Base-by-base conservation (phyloP, 2,329 filamentous ascomycete species). In the Xylaria sp. region DNA sequence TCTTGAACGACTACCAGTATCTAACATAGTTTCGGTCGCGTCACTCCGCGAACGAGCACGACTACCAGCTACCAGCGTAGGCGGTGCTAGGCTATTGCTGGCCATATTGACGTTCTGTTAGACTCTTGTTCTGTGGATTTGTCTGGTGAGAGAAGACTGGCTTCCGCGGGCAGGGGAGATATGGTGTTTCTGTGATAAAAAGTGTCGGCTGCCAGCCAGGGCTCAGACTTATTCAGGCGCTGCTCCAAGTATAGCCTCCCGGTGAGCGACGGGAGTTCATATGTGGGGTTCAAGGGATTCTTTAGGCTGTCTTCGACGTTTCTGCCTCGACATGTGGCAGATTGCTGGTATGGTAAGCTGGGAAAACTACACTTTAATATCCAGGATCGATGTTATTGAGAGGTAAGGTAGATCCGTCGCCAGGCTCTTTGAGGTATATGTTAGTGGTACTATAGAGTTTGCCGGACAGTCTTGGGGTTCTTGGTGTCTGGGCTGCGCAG, bases 61-160 rank as follows among this genome's bases (percentile, higher is more conserved):
- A 46, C 76, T 78, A 63, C 78, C 76, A 37, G 78, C 69, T 23
- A 65, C 72, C 32, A 79, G 69, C 32, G 69, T 70, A 48, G 78
- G 76, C 50, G 77, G 77, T 46, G 77, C 75, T 20, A 79, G 69
- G 67, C 67, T 77, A 60, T 72, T 71, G 58, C 61, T 66, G 46
- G 75, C 72, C 75, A 77, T 77, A 56, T 39, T 10, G 62, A n/a
- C 5, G 25, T 44, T 37, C 3, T 54, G 13, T 63, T 13, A 18
- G 46, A 51, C 56, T 18, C 18, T n/a, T 54, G 3, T 18, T 56
- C n/a, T n/a, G 37, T 37, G 37, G 37, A 52, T 55, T 32, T 64
- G 41, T 62, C 39, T 44, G n/a, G 50, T 15, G 50, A 32, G 25
- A 56, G 34, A 25, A 23, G 18, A 46, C 15, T n/a, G 18, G 34